Percentiles rank a stretch among this genome's conserved stretches.
Evolutionary conservation across 257 asterid genomes (phyloP).

Genomic region (Solanum corneliomulleri): DNA sequence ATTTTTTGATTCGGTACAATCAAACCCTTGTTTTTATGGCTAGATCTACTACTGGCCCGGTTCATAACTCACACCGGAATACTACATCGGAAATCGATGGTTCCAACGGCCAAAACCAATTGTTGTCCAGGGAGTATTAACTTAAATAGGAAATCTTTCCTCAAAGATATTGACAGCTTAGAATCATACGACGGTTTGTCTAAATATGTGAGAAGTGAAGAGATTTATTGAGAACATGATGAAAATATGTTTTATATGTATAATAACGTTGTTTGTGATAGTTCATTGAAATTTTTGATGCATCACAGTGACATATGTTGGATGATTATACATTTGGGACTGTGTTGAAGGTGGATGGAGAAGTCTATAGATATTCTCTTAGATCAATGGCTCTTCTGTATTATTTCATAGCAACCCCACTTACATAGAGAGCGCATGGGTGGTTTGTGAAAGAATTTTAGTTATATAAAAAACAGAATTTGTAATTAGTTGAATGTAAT

Average conservation of each 20-base stretch:
- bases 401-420: background rate
- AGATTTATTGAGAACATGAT: background rate
- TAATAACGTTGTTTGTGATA: background rate
- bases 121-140: background rate
- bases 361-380: background rate
- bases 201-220: background rate
- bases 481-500: background rate
- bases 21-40: conserved; percentile 3
- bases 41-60: background rate
- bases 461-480: background rate
- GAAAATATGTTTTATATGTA: background rate
- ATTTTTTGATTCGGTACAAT: background rate
- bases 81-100: conserved; percentile 2
- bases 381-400: background rate
- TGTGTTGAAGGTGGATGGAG: background rate
- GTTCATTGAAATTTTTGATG: background rate
- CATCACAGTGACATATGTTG: background rate
- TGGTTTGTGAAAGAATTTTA: background rate
- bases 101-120: conserved; percentile 5
- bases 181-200: background rate
- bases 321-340: background rate
- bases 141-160: background rate
- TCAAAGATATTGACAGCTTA: background rate
- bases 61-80: background rate
- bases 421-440: background rate